Conservation (phyloP, 148 eudicot genomes). For the Vaccinium macrocarpon region DNA sequence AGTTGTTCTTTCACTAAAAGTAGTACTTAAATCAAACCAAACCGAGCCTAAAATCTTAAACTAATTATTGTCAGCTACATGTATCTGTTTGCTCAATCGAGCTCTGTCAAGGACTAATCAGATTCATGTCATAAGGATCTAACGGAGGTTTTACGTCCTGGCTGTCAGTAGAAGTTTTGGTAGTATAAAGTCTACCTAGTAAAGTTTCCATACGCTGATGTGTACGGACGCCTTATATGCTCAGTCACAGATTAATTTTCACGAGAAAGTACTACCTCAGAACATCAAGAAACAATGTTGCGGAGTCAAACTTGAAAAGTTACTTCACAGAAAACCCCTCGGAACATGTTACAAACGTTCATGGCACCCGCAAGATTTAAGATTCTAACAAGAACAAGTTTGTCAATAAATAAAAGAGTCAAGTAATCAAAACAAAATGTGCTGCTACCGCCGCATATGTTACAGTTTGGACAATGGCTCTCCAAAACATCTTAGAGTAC, state of each 20-base stretch:
- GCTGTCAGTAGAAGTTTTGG: not conserved
- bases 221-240: not conserved
- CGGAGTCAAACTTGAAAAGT: not conserved
- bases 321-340: not conserved
- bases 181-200: not conserved
- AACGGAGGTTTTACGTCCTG: not conserved
- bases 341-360: not conserved
- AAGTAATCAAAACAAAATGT: not conserved
- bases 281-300: not conserved
- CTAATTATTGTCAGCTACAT: not conserved
- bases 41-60: not conserved
- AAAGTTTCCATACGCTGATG: not conserved
- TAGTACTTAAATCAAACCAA: not conserved
- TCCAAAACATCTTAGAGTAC: not conserved
- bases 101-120: not conserved
- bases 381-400: not conserved
- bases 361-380: not conserved
- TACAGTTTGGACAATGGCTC: not conserved
- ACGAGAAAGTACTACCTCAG: not conserved
- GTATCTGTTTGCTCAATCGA: not conserved
- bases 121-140: not conserved
- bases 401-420: not conserved
- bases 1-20: not conserved
- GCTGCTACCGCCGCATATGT: not conserved
- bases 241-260: not conserved